Conservation (phyloP, 1,139 yeast genomes). For the Lodderomyces elongisporus region DNA sequence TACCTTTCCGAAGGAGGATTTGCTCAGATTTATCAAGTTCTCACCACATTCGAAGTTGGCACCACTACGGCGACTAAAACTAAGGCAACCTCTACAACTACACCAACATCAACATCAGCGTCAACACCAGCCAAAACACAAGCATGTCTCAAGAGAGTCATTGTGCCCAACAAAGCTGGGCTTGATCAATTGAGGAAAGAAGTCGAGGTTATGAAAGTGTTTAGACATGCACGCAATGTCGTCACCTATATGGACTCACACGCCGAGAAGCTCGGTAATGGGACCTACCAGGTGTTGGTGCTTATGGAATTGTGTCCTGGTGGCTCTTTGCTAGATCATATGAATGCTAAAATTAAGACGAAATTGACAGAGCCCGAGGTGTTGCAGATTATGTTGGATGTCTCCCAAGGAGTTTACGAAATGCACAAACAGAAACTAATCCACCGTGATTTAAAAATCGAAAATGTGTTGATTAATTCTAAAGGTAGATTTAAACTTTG, state of each 20-base stretch:
- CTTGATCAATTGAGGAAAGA: slow-evolving; percentile 63
- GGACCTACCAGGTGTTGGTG: slow-evolving; percentile 66
- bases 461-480: slow-evolving; percentile 63
- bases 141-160: slow-evolving; percentile 73
- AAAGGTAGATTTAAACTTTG: slow-evolving; percentile 58
- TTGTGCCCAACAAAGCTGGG: slow-evolving; percentile 67
- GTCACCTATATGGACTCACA: slow-evolving; percentile 74
- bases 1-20: slow-evolving; percentile 48
- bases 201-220: slow-evolving; percentile 74
- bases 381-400: slow-evolving; percentile 60
- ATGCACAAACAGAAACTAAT: slow-evolving; percentile 64
- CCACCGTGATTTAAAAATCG: slow-evolving; percentile 77
- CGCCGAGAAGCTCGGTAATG: slow-evolving; percentile 56
- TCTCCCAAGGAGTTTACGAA: slow-evolving; percentile 61
- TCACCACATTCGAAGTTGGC: slow-evolving; percentile 39
- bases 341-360: slow-evolving; percentile 65
- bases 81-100: background rate
- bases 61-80: background rate
- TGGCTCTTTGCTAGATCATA: slow-evolving; percentile 64
- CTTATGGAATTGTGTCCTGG: slow-evolving; percentile 77
- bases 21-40: slow-evolving; percentile 56
- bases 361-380: slow-evolving; percentile 61
- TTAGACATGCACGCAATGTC: slow-evolving; percentile 51
- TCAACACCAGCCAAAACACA: slow-evolving; percentile 31
- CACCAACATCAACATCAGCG: slow-evolving; percentile 17